Base-by-base conservation (phyloP, 1,284 basidiomycete species). In the Ustilago shanxiensis region DNA sequence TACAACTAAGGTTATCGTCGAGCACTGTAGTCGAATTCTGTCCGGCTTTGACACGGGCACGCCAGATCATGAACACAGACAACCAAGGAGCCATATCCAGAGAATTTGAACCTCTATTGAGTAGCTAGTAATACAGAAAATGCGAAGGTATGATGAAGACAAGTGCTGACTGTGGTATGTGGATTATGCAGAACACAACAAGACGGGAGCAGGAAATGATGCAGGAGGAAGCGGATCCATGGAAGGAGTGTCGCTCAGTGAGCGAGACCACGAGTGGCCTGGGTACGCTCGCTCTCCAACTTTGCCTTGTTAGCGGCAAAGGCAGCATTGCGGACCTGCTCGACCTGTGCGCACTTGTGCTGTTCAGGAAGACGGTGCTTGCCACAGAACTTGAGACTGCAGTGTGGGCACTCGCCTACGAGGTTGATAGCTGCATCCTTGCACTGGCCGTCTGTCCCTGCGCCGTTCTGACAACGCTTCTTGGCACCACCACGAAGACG, bases 401-500 rank as follows among this genome's bases (percentile, higher is more conserved):
- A 86, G 66, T 85, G 83, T n/a, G 84, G 83, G 72, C 84, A 86
- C 53, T 83, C 79, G 37, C 84, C 84, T 3, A 84, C 84, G 29
- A 86, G 66, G 74, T 83, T 81, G 74, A 86, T 81, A 3, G 84
- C 84, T 16, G 84, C 84, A 52, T 86, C 83, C 49, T 80, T 81
- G 74, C 84, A 86, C 66, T 83, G 81, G 10, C 41, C 26, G 22
- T 86, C 84, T 24, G 82, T 77, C 14, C 81, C 84, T 0, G 78
- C 68, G n/a, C 72, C 80, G 62, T 82, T 78, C 70, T 85, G 84
- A 62, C 84, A 85, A 4, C 84, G 73, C 74, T 84, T 83, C 72
- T 84, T 83, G 64, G 87, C 87, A 37, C 83, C 83, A 20, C 83
- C 83, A 50, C 83, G 83, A 8, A 85, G 79, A 54, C 84, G 84